Evolutionary conservation across 2,329 filamentous ascomycete genomes (phyloP).

Genomic region (Aspergillus novofumigatus): DNA sequence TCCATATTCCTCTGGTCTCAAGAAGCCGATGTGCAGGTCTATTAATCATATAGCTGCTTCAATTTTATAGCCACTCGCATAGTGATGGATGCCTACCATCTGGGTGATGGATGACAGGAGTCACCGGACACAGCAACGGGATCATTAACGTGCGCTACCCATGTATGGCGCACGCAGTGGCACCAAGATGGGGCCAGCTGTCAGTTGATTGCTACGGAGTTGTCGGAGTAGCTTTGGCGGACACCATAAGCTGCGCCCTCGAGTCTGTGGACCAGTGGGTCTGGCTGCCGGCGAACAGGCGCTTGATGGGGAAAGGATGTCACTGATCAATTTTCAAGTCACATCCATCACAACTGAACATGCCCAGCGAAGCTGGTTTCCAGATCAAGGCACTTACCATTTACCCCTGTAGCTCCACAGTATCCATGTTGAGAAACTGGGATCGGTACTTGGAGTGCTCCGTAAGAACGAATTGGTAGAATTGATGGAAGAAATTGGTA

Average conservation of each 20-base stretch:
- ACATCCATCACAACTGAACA: neutral
- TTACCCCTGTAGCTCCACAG: neutral
- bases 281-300: neutral
- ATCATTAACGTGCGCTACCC: neutral
- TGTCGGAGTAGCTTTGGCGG: neutral
- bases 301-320: neutral
- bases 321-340: neutral
- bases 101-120: neutral
- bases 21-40: no score
- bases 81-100: no score
- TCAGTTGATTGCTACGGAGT: neutral
- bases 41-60: no score
- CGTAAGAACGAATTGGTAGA: neutral
- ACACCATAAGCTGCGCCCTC: neutral
- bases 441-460: neutral
- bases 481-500: neutral
- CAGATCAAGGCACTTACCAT: neutral
- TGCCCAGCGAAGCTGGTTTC: neutral
- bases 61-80: no score
- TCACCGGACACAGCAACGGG: neutral
- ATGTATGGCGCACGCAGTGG: neutral
- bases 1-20: neutral
- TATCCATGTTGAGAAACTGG: neutral
- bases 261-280: neutral
- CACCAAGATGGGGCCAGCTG: neutral